Evolutionary conservation across 495 filamentous ascomycete genomes (phyloP).

Genomic region (Penicillium canescens): DNA sequence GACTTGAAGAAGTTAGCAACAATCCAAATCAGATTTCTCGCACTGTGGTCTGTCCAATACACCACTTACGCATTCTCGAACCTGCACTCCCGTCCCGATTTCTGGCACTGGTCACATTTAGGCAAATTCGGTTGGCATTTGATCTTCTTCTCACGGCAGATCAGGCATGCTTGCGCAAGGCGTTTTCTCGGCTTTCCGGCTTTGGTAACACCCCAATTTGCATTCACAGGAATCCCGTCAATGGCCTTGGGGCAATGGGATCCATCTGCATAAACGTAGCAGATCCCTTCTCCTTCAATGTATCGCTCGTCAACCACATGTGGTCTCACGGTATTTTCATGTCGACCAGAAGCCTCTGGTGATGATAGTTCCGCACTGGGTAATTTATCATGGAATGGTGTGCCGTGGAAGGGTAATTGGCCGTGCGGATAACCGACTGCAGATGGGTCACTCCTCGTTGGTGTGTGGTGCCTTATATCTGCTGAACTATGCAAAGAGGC

Average conservation of each 20-base stretch:
- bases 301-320: conserved; percentile 50
- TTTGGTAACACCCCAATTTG: conserved; percentile 91
- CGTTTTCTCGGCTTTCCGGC: conserved; percentile 89
- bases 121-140: conserved; percentile 88
- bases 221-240: conserved; percentile 83
- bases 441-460: conserved; percentile 26
- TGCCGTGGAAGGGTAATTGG: conserved; percentile 13
- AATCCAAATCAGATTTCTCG: not conserved
- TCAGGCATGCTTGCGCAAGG: conserved; percentile 84
- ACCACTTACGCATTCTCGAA: conserved; percentile 82
- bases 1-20: conserved; percentile 26
- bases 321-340: conserved; percentile 29
- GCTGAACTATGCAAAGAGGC: conserved; percentile 19
- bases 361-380: conserved; percentile 18
- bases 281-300: conserved; percentile 75
- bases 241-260: conserved; percentile 80
- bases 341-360: conserved; percentile 19
- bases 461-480: conserved; percentile 16
- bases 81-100: conserved; percentile 80
- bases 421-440: conserved; percentile 14
- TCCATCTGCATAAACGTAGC: conserved; percentile 87
- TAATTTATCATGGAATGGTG: conserved; percentile 18
- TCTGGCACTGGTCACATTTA: conserved; percentile 87
- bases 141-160: conserved; percentile 95
- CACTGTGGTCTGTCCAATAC: not conserved